Conservation (phyloP, 495 filamentous ascomycete species). For the Geoglossum glabrum region DNA sequence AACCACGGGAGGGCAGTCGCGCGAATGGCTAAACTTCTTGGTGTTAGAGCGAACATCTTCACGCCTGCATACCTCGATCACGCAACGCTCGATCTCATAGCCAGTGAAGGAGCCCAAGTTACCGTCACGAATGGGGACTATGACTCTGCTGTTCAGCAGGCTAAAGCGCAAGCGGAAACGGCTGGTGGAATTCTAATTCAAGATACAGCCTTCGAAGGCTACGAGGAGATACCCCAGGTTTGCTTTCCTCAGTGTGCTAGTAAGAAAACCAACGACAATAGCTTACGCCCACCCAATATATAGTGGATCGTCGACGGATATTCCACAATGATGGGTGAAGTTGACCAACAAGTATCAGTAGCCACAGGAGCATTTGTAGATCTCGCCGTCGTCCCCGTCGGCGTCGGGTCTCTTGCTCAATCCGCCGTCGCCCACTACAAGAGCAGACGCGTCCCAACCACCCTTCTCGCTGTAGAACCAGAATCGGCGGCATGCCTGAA, state of each 20-base stretch:
- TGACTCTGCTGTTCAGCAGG: constrained; percentile 33
- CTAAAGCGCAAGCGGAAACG: constrained; percentile 14
- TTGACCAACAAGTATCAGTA: constrained; percentile 28
- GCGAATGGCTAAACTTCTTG: constrained; percentile 37
- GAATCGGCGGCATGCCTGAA: too few species aligned
- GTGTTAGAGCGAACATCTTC: constrained; percentile 29
- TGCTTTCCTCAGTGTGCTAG: neutral
- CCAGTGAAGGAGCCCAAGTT: constrained; percentile 35
- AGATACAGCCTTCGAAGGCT: constrained; percentile 41
- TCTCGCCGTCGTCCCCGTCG: constrained; percentile 32
- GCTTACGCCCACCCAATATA: neutral
- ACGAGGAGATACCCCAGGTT: constrained; percentile 36
- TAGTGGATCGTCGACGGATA: constrained; percentile 59
- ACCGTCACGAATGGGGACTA: constrained; percentile 34
- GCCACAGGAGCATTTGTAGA: constrained; percentile 16
- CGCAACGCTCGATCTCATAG: constrained; percentile 30
- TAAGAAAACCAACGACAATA: neutral
- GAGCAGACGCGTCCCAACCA: too few species aligned
- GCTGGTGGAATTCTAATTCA: constrained; percentile 33
- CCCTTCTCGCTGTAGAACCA: too few species aligned
- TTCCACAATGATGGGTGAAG: constrained; percentile 42
- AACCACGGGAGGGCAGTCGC: constrained; percentile 56
- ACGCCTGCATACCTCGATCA: constrained; percentile 33
- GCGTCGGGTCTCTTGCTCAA: constrained; percentile 45
- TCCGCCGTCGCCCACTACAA: constrained; percentile 33